phyloP scores from a whole-genome alignment of 2,329 filamentous ascomycete genomes.

The Venturia asperata region DNA sequence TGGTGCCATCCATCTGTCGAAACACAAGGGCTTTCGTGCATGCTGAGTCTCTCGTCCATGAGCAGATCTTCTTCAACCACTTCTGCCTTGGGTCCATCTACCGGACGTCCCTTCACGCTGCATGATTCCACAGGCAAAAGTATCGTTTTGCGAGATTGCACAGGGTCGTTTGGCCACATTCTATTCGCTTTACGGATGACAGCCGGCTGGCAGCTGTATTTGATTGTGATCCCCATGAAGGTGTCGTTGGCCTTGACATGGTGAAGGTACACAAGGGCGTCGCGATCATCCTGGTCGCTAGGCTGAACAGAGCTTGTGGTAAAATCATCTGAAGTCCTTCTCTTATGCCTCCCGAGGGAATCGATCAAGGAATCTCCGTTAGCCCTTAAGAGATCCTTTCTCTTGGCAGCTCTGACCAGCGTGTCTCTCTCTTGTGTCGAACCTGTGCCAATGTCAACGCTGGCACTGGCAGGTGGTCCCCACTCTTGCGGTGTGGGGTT shows the following conservation, averaged over 20 bases:
- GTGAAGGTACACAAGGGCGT: constrained; percentile 86
- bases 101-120: constrained; percentile 64
- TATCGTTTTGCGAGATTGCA: constrained; percentile 75
- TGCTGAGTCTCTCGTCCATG: constrained; percentile 31
- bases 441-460: constrained; percentile 36
- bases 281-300: constrained; percentile 55
- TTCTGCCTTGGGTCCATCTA: constrained; percentile 29
- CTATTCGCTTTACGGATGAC: constrained; percentile 81
- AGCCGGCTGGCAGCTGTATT: constrained; percentile 79
- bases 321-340: constrained; percentile 60
- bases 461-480: constrained; percentile 36
- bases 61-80: constrained; percentile 27
- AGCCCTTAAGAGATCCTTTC: constrained; percentile 42
- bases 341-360: constrained; percentile 49
- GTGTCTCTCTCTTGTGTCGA: constrained; percentile 41
- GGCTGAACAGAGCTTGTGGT: constrained; percentile 41
- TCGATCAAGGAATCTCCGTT: constrained; percentile 36
- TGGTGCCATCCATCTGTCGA: constrained; percentile 24
- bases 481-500: constrained; percentile 41
- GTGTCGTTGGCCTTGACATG: constrained; percentile 77
- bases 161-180: constrained; percentile 87
- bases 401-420: constrained; percentile 43
- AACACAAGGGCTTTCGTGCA: constrained; percentile 25
- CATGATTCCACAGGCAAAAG: constrained; percentile 86
- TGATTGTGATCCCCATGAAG: constrained; percentile 82